Conservation (phyloP, 129 eudicot species). For the Pittosporum tobira region DNA sequence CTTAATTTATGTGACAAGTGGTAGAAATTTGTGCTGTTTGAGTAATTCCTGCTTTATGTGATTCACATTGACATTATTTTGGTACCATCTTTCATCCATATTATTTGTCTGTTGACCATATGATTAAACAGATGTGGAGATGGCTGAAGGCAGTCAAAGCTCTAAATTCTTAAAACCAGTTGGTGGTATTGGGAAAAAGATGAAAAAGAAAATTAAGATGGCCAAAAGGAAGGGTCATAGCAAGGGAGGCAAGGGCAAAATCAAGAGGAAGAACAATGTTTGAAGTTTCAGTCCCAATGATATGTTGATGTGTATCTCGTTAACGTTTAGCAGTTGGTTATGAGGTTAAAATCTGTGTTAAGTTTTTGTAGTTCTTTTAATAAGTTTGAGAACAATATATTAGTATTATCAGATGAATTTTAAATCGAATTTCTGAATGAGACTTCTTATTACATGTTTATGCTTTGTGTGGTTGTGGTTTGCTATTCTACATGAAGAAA, state of each 20-base stretch:
- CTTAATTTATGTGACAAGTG: no score
- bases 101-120: background rate
- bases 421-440: no score
- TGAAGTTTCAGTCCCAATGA: background rate
- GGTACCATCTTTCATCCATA: background rate
- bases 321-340: no score
- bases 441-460: no score
- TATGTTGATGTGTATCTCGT: background rate
- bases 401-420: no score
- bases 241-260: conserved; percentile 82
- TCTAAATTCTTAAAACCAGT: conserved; percentile 37
- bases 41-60: no score
- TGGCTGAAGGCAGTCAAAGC: conserved; percentile 44
- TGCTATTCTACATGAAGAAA: no score
- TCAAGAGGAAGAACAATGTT: conserved; percentile 37
- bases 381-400: no score
- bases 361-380: no score
- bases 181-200: conserved; percentile 42
- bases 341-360: no score
- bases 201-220: conserved; percentile 65
- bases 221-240: conserved; percentile 49
- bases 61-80: background rate
- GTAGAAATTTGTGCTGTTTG: no score
- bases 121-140: conserved; percentile 46
- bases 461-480: no score